Evolutionary conservation across 495 filamentous ascomycete genomes (phyloP), one percentile per base, ranked within the genome.

Genomic region (Xylona heveae): DNA sequence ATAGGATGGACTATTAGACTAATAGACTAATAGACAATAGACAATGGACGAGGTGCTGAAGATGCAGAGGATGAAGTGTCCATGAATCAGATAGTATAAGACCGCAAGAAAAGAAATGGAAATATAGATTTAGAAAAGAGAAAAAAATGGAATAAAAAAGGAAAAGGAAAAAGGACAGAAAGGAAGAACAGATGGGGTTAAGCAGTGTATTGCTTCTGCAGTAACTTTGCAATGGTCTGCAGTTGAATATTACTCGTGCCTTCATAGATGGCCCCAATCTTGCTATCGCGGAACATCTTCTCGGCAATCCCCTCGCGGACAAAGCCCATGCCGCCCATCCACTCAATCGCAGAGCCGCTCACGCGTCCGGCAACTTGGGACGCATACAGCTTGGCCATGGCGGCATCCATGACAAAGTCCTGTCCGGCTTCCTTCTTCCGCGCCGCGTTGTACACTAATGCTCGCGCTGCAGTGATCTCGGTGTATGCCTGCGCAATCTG

Each of bases 321-420:
- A 43, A 99, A 99, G 5, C 70, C 71, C 88, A 93, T 94, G 31
- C 88, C 88, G 21, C 88, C 88, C 85, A 94, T 94, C 88, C 90
- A 95, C 56, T 95, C 88, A 12, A 99, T 68, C 2, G 84, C 88
- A 7, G 71, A 68, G 6, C 83, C 73, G 31, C 78, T 76, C 14
- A 95, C 85, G 31, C 70, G 68, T 10, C 79, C 79, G 1, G 88
- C 88, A 12, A 99, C 83, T 59, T 95, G 90, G 8, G 75, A 83
- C 3, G 88, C 72, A 49, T 73, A 94, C 18, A 99, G 64, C 61
- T 99, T 99, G 28, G 88, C 88, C 88, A 99, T 99, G 31, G 88
- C 90, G 4, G 88, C 90, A 44, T 99, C 85, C 42, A 62, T 63
- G 31, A 99, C 85, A 42, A 95, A 99, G 46, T 90, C 71, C 53